Percentiles rank a stretch among this genome's conserved stretches.
Conservation (phyloP, 179 eudicot genomes). For the Heliamphora ciliata region DNA sequence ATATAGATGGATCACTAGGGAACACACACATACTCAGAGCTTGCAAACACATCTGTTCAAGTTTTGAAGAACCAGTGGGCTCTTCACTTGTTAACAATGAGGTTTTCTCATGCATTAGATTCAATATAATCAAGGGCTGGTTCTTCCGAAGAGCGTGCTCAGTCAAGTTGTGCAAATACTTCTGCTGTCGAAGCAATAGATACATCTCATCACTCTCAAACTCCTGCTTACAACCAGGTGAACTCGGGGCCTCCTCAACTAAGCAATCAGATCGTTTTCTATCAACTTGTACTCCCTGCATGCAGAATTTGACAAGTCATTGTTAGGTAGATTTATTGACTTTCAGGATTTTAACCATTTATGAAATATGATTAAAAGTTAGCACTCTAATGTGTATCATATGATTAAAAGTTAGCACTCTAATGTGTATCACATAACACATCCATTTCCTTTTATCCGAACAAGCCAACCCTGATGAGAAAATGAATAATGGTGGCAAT, state of each 20-base stretch:
- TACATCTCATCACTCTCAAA: constrained; percentile 42
- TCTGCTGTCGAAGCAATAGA: constrained; percentile 46
- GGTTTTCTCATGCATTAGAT: constrained; percentile 63
- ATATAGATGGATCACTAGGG: constrained; percentile 42
- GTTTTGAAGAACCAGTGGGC: constrained; percentile 44
- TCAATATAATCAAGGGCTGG: constrained; percentile 59
- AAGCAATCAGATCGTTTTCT: constrained; percentile 28
- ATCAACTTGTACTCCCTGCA: constrained; percentile 74
- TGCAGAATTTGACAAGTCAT: not conserved
- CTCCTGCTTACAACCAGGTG: constrained; percentile 34
- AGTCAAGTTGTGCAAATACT: constrained; percentile 54
- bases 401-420: not conserved
- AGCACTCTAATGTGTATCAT: too few relatives aligned
- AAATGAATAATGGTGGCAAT: too few relatives aligned
- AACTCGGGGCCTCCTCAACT: constrained; percentile 26
- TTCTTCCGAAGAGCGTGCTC: constrained; percentile 74
- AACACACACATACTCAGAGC: constrained; percentile 57
- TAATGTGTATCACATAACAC: too few relatives aligned
- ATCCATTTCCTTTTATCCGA: too few relatives aligned
- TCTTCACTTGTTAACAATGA: constrained; percentile 35
- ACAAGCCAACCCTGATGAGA: too few relatives aligned
- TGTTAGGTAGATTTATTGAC: not conserved
- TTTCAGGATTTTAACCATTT: not conserved
- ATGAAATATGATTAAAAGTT: not conserved
- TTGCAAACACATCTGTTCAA: constrained; percentile 64